These are phyloP conservation scores for Polyporus arcularius DNA, from an alignment of 768 basidiomycete species.

Conservation along the genomic window DNA sequence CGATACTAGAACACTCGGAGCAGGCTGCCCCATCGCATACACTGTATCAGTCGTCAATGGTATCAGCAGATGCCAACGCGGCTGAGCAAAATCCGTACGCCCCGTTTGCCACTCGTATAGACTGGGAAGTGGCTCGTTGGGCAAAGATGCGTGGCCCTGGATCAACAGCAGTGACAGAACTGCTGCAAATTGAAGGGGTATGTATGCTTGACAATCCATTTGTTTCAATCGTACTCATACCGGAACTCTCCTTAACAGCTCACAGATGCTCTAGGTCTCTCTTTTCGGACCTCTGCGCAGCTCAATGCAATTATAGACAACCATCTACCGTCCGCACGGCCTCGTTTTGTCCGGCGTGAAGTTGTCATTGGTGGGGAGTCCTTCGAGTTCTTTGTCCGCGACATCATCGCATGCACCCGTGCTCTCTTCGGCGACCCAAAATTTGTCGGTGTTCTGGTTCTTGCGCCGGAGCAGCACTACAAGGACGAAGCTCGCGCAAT, in stretches of 20 bases:
- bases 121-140: constrained; percentile 45
- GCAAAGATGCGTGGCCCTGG: constrained; percentile 38
- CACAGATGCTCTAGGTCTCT: constrained; percentile 31
- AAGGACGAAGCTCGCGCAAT: constrained; percentile 26
- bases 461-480: constrained; percentile 42
- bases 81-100: constrained; percentile 17
- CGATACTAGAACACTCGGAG: no score
- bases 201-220: constrained; percentile 7
- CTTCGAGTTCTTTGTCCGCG: constrained; percentile 34
- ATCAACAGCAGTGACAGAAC: constrained; percentile 40
- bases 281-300: constrained; percentile 32
- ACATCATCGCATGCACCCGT: constrained; percentile 38
- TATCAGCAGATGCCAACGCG: background rate
- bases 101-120: constrained; percentile 37
- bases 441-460: constrained; percentile 32
- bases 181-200: constrained; percentile 42
- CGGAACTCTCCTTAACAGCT: constrained; percentile 1
- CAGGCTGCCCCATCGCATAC: background rate
- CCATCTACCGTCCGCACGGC: constrained; percentile 27
- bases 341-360: constrained; percentile 28
- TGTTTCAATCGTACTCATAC: no score
- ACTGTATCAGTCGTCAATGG: background rate
- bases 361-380: constrained; percentile 32
- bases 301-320: constrained; percentile 38
- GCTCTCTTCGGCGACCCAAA: constrained; percentile 38